These are phyloP conservation scores for Sequoiadendron giganteum DNA, from an alignment of 75 land plant genomes.

Conservation along the genomic window DNA sequence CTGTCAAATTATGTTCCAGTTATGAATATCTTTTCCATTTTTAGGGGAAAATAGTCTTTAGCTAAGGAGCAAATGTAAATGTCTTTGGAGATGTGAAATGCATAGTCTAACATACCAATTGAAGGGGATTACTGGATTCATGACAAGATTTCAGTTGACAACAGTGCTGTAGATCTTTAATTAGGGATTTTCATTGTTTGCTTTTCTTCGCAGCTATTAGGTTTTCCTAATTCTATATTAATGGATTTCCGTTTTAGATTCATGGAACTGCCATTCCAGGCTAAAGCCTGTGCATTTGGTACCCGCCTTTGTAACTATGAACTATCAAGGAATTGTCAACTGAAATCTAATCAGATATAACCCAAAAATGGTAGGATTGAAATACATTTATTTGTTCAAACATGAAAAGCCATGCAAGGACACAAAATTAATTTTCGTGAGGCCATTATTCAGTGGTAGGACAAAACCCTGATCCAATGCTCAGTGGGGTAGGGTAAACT, in stretches of 20 bases:
- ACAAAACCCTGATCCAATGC: background rate
- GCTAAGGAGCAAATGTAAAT: background rate
- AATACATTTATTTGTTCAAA: background rate
- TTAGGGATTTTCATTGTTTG: background rate
- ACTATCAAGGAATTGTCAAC: background rate
- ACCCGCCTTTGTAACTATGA: background rate
- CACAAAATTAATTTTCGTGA: too few relatives aligned
- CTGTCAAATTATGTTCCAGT: background rate
- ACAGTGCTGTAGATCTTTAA: background rate
- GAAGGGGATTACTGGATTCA: background rate
- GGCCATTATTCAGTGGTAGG: background rate
- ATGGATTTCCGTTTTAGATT: background rate
- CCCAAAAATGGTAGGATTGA: background rate
- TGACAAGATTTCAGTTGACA: background rate
- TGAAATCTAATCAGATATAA: background rate
- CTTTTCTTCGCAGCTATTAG: background rate
- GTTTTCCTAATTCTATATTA: background rate
- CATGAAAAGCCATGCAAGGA: background rate
- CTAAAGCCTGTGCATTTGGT: background rate
- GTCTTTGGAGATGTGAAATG: background rate
- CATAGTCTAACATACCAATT: background rate
- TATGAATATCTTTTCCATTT: background rate
- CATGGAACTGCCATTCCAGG: background rate
- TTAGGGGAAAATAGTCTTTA: constrained; percentile 1
- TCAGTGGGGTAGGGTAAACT: background rate